Conservation (phyloP, 2,329 filamentous ascomycete genomes). For the Cordyceps pruinosa region DNA sequence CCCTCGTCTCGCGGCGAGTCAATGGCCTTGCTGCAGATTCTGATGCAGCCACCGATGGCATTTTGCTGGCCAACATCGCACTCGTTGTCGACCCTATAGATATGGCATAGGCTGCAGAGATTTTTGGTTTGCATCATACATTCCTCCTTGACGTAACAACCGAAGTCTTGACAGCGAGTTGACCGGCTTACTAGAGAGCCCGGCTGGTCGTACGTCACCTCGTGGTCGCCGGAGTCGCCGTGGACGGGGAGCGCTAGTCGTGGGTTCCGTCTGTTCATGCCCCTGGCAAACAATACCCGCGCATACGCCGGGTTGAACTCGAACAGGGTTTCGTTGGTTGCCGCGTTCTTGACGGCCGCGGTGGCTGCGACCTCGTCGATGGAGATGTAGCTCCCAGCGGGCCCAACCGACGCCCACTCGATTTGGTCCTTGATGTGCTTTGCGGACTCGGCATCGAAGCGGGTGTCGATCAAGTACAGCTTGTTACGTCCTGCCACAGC, state of each 20-base stretch:
- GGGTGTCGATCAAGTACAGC: constrained; percentile 17
- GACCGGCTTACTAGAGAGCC: too few species aligned
- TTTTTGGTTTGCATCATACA: neutral
- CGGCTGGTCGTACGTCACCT: neutral
- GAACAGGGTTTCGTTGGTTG: neutral
- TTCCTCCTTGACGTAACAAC: too few species aligned
- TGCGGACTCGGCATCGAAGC: constrained; percentile 8
- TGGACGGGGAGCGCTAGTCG: neutral
- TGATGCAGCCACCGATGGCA: neutral
- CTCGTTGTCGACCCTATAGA: neutral
- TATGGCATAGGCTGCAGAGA: neutral
- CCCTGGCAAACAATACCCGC: neutral
- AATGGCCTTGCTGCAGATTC: neutral
- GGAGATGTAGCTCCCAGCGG: neutral
- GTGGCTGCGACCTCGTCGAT: neutral
- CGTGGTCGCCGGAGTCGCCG: neutral
- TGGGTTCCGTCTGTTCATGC: neutral
- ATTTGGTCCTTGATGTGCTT: neutral
- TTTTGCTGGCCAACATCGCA: neutral
- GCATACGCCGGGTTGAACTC: neutral
- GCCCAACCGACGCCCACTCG: neutral
- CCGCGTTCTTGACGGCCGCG: neutral
- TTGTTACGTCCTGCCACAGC: constrained; percentile 12
- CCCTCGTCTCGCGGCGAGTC: neutral
- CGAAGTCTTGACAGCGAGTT: too few species aligned